A percentile compares a stretch with the other conserved stretches of the same genome.
Conservation (phyloP, 2,329 filamentous ascomycete species). For the Zasmidium citrigriseum region DNA sequence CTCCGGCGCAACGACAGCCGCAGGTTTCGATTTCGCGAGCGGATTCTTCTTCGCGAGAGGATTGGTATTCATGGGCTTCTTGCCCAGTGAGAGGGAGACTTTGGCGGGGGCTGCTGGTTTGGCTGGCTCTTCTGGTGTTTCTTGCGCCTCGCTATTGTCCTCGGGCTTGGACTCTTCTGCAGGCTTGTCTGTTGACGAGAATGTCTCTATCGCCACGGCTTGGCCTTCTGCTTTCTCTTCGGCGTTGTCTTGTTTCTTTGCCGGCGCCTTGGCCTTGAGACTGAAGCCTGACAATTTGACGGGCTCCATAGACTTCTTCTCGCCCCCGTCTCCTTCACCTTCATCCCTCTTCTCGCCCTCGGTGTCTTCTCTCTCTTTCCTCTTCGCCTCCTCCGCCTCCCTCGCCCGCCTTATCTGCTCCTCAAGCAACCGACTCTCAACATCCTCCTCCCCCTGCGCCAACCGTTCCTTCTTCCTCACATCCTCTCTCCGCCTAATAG, state of each 20-base stretch:
- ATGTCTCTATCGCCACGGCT: slow-evolving; percentile 32
- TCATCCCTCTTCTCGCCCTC: slow-evolving; percentile 32
- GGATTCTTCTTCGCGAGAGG: slow-evolving; percentile 78
- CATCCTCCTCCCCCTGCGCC: slow-evolving; percentile 87
- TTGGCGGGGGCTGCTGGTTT: slow-evolving; percentile 38
- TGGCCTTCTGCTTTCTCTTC: slow-evolving; percentile 22
- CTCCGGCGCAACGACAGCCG: slow-evolving; percentile 57
- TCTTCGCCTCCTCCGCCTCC: slow-evolving; percentile 62
- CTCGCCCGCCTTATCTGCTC: slow-evolving; percentile 81
- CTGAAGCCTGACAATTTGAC: slow-evolving; percentile 39
- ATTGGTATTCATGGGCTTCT: slow-evolving; percentile 65
- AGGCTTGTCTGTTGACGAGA: slow-evolving; percentile 28
- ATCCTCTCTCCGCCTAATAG: slow-evolving; percentile 76
- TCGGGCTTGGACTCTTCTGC: slow-evolving; percentile 4
- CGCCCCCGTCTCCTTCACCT: slow-evolving; percentile 39
- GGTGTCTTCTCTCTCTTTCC: slow-evolving; percentile 48
- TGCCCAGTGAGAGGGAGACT: slow-evolving; percentile 67
- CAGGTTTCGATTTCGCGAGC: slow-evolving; percentile 64
- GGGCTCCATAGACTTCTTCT: slow-evolving; percentile 25
- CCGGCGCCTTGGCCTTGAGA: slow-evolving; percentile 30
- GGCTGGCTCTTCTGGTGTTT: slow-evolving; percentile 9
- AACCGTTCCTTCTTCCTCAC: slow-evolving; percentile 80
- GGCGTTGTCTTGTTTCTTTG: slow-evolving; percentile 16
- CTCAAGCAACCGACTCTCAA: slow-evolving; percentile 78
- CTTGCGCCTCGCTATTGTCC: slow-evolving; percentile 7